Percentiles rank a stretch among this genome's conserved stretches.
Conservation (phyloP, 495 filamentous ascomycete species). For the Baudoinia panamericana region DNA sequence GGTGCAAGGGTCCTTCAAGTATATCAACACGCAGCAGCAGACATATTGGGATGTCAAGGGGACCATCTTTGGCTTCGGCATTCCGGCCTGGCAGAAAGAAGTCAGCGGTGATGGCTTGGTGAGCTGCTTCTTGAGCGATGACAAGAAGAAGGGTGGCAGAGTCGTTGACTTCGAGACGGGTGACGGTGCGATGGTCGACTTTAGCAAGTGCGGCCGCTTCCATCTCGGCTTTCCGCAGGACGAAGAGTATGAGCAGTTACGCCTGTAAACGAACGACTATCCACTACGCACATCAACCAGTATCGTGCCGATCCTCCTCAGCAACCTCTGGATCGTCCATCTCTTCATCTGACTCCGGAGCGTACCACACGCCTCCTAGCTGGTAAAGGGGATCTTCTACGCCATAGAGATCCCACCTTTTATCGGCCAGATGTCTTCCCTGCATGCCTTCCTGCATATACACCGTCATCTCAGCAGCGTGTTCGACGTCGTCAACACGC, state of each 20-base stretch:
- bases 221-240: conserved; percentile 22
- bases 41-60: conserved; percentile 18
- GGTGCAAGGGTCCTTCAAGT: conserved; percentile 13
- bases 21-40: conserved; percentile 12
- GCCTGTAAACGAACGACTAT: conserved; percentile 4
- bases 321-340: too few species aligned
- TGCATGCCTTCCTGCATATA: too few species aligned
- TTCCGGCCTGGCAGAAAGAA: conserved; percentile 19
- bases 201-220: conserved; percentile 18
- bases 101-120: conserved; percentile 19
- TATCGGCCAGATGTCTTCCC: too few species aligned
- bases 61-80: conserved; percentile 19
- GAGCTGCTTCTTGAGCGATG: conserved; percentile 16
- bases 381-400: too few species aligned
- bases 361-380: too few species aligned
- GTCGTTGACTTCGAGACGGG: conserved; percentile 20
- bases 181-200: conserved; percentile 17
- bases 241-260: conserved; percentile 11
- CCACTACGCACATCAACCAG: too few species aligned
- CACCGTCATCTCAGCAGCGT: too few species aligned
- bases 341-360: too few species aligned
- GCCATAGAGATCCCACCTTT: too few species aligned
- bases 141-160: conserved; percentile 15
- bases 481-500: too few species aligned
- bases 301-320: too few species aligned